Percentiles rank a stretch among this genome's conserved stretches.
These are phyloP conservation scores for Escovopsis weberi DNA, from an alignment of 2,329 filamentous ascomycete species.

Conservation along the genomic window DNA sequence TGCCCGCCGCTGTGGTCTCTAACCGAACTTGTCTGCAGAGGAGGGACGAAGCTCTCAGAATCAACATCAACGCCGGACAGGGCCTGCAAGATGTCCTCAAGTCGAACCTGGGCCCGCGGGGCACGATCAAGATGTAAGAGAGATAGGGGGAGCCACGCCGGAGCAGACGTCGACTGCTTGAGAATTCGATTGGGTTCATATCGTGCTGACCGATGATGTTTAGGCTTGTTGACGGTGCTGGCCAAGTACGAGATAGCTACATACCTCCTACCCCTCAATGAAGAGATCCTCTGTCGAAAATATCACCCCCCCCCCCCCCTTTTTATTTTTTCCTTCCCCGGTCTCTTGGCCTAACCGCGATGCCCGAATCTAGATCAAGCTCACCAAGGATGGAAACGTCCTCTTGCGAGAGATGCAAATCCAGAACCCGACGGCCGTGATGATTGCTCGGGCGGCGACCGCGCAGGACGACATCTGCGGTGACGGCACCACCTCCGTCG, in stretches of 20 bases:
- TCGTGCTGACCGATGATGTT: background rate
- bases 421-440: slow-evolving; percentile 92
- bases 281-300: slow-evolving; percentile 2
- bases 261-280: slow-evolving; percentile 12
- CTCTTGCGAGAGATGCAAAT: slow-evolving; percentile 74
- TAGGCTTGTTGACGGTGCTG: slow-evolving; percentile 56
- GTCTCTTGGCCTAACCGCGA: slow-evolving; percentile 13
- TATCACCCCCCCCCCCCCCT: too few species aligned
- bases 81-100: slow-evolving; percentile 88
- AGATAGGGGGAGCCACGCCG: background rate
- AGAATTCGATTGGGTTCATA: too few species aligned
- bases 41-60: slow-evolving; percentile 87
- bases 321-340: background rate
- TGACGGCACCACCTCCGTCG: slow-evolving; percentile 93
- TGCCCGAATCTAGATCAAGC: slow-evolving; percentile 59
- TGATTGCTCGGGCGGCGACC: slow-evolving; percentile 72
- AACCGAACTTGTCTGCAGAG: slow-evolving; percentile 39
- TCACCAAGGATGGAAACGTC: slow-evolving; percentile 97
- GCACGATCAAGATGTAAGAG: slow-evolving; percentile 84
- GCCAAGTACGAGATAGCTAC: slow-evolving; percentile 37
- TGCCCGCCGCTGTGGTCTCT: slow-evolving; percentile 1
- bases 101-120: slow-evolving; percentile 86
- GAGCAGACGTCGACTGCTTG: background rate
- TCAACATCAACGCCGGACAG: slow-evolving; percentile 95
- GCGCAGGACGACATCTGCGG: slow-evolving; percentile 98